Evolutionary conservation across 371 early-diverging fungal species (phyloP).

Genomic region (Mortierella sp.): DNA sequence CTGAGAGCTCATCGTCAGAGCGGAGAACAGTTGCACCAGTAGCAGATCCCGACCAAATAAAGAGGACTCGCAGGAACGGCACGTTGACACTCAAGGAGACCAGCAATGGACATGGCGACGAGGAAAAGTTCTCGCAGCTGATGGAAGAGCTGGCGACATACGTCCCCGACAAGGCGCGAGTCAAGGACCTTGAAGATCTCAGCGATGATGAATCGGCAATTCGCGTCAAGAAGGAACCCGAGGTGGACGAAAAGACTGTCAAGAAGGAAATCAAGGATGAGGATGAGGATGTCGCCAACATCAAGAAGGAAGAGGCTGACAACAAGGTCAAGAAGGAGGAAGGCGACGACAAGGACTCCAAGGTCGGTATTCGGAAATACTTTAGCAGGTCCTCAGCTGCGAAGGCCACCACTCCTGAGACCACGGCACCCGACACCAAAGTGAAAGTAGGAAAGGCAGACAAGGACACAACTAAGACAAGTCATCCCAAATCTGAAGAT

Average conservation of each 20-base stretch:
- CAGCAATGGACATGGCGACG: slow-evolving; percentile 42
- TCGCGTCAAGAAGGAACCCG: slow-evolving; percentile 16
- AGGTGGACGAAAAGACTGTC: background rate
- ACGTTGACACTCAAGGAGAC: slow-evolving; percentile 37
- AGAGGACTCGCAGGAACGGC: slow-evolving; percentile 23
- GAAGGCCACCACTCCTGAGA: background rate
- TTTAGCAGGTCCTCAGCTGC: slow-evolving; percentile 24
- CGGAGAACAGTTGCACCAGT: slow-evolving; percentile 25
- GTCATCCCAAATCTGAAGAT: slow-evolving; percentile 15
- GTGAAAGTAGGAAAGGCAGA: background rate
- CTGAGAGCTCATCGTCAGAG: slow-evolving; percentile 26
- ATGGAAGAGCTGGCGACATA: slow-evolving; percentile 45
- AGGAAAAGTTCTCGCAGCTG: slow-evolving; percentile 32
- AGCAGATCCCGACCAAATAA: slow-evolving; percentile 12
- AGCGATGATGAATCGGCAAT: slow-evolving; percentile 17
- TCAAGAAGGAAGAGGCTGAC: slow-evolving; percentile 5
- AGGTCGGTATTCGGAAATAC: slow-evolving; percentile 40
- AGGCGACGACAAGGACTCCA: slow-evolving; percentile 19
- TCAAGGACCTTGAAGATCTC: slow-evolving; percentile 45
- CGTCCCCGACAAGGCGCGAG: slow-evolving; percentile 55
- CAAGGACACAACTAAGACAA: slow-evolving; percentile 12
- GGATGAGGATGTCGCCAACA: slow-evolving; percentile 20
- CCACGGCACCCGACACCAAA: background rate
- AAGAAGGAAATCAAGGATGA: slow-evolving; percentile 27
- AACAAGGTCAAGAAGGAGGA: slow-evolving; percentile 19